Evolutionary conservation across 2,329 filamentous ascomycete genomes (phyloP), one percentile per base, ranked within the genome.

Genomic region (Hymenotorrendiella dingleyae): DNA sequence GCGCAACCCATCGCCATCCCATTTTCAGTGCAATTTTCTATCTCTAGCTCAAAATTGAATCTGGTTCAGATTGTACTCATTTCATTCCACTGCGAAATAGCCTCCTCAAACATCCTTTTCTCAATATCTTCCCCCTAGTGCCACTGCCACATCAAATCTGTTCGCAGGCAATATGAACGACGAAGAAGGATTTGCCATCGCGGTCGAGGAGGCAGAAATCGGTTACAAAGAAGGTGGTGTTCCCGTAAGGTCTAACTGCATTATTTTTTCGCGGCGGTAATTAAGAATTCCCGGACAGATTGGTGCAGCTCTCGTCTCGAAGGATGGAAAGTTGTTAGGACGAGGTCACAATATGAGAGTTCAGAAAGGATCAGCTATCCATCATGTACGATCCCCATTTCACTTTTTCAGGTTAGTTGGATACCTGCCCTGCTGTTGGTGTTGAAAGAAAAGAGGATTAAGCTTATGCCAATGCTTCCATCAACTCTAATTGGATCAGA

Each of bases 271-370:
- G n/a, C n/a, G n/a, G n/a, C n/a, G n/a, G n/a, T n/a, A n/a, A n/a
- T n/a, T n/a, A n/a, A n/a, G n/a, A n/a, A n/a, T n/a, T n/a, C n/a
- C n/a, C n/a, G n/a, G 9, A 27, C 48, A 73, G 70, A 74, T 76
- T 42, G 73, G 73, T 29, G 72, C 73, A 12, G 71, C 68, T 14
- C 69, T 90, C 20, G 73, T 89, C n/a, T 74, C 77, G 28, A 74
- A 73, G 43, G 76, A 86, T 53, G 85, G 85, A 47, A 79, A 72
- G 49, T 76, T 89, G 29, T 69, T 89, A 4, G 84, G 84, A 14
- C 70, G 74, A 45, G 84, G 84, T 9, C 84, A 84, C 61, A 90
- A 90, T 56, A 79, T 84, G 79, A 72, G 85, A 43, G 76, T 87
- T 14, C 85, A 90, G 63, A 81, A 80, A 43, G 74, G 74, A 42